Evolutionary conservation across 1,139 yeast species (phyloP).

Genomic region (Sugiyamaella grinbergsii): DNA sequence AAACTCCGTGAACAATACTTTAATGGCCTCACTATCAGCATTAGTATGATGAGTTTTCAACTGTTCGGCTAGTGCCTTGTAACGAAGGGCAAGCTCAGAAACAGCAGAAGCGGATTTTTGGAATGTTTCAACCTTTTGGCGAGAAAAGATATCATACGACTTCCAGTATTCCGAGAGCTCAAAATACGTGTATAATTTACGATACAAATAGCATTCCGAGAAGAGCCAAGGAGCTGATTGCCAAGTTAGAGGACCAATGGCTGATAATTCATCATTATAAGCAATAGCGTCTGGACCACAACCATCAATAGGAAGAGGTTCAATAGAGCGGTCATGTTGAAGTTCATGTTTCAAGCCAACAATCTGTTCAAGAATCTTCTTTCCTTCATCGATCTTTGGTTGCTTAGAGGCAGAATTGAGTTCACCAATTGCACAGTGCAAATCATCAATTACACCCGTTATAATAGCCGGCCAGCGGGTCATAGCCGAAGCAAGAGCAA

Average conservation of each 20-base stretch:
- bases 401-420: slow-evolving; percentile 32
- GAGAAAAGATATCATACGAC: slow-evolving; percentile 68
- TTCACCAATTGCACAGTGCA: slow-evolving; percentile 43
- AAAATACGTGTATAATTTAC: slow-evolving; percentile 55
- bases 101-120: slow-evolving; percentile 76
- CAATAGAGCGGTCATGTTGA: slow-evolving; percentile 37
- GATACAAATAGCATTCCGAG: slow-evolving; percentile 82
- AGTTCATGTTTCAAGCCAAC: slow-evolving; percentile 40
- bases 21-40: slow-evolving; percentile 51
- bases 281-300: slow-evolving; percentile 36
- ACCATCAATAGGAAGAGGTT: slow-evolving; percentile 32
- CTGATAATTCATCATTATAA: slow-evolving; percentile 47
- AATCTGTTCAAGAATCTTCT: slow-evolving; percentile 43
- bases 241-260: slow-evolving; percentile 60
- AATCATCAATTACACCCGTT: slow-evolving; percentile 65
- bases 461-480: slow-evolving; percentile 88
- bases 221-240: slow-evolving; percentile 89
- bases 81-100: slow-evolving; percentile 75
- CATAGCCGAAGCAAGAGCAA: slow-evolving; percentile 78
- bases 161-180: slow-evolving; percentile 54
- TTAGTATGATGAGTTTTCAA: slow-evolving; percentile 33
- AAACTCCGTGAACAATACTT: slow-evolving; percentile 59
- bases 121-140: slow-evolving; percentile 73
- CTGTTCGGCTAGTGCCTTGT: slow-evolving; percentile 52
- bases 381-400: slow-evolving; percentile 41